Evolutionary conservation across 768 basidiomycete species (phyloP), one percentile per base, ranked within the genome.

Genomic region (Russula dissimulans): DNA sequence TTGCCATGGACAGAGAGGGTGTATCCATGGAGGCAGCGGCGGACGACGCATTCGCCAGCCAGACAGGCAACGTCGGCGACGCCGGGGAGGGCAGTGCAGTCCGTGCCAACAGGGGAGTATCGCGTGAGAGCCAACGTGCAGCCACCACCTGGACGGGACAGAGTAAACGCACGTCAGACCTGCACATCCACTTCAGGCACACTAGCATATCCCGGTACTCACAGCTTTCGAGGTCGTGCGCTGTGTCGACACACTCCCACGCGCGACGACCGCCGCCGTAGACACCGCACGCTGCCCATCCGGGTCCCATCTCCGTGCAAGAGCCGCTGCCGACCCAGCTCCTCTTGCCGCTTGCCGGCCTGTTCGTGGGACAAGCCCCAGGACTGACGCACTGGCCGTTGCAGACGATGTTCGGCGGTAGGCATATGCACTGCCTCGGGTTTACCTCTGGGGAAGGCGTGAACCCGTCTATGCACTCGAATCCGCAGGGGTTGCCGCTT

Each of bases 161-260:
- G 41, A 26, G 22, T 26, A 26, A 26, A 43, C n/a, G 43, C 6
- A 7, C n/a, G 8, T 43, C 39, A 41, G n/a, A 36, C 10, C 34
- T 36, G 34, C 34, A 36, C 10, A 10, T 36, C 5, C 5, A 36
- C 5, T 1, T 36, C 10, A 10, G 5, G 34, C 34, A 36, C 34
- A 5, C 7, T 7, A 36, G 34, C 34, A 36, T 5, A 26, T 26
- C 22, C 22, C 2, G 22, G 22, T 26, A 76, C 79, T 59, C 57
- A 82, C 81, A 82, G 69, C 79, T 80, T 68, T 80, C 80, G 10
- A 82, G 72, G 41, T 81, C 79, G 44, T 66, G 70, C 61, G 69
- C 71, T 1, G 75, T 78, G 63, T 81, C 69, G 45, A 82, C 64
- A 59, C 80, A 81, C 61, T 81, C 80, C 76, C 78, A 80, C 4